These are phyloP conservation scores for Anthracocystis walkeri DNA, from an alignment of 1,284 basidiomycete genomes.

Conservation along the genomic window DNA sequence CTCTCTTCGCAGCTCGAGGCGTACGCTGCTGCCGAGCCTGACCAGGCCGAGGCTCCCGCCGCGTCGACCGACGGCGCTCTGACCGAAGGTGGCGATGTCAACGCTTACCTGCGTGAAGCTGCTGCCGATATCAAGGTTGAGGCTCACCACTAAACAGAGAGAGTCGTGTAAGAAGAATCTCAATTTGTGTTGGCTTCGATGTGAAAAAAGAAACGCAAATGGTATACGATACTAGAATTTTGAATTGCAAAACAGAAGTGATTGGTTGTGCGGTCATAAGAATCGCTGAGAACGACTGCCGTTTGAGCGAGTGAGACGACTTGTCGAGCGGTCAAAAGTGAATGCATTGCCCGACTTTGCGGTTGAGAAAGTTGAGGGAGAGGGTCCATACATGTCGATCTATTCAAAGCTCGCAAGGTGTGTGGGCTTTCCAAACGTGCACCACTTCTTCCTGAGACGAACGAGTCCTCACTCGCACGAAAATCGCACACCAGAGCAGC, in stretches of 20 bases:
- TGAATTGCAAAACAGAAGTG: not conserved
- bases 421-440: not conserved
- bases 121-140: constrained; percentile 65
- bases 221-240: constrained; percentile 21
- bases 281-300: too few relatives aligned
- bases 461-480: not conserved
- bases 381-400: too few relatives aligned
- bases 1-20: constrained; percentile 71
- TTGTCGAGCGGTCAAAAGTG: not conserved
- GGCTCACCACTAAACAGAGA: constrained; percentile 63
- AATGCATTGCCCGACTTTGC: not conserved
- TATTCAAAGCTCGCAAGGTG: not conserved
- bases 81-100: constrained; percentile 66
- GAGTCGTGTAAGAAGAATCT: constrained; percentile 6
- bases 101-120: constrained; percentile 68
- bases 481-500: not conserved
- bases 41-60: constrained; percentile 57
- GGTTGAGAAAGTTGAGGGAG: too few relatives aligned
- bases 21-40: constrained; percentile 68
- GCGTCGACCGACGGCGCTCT: constrained; percentile 43
- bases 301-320: not conserved
- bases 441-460: constrained; percentile 10
- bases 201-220: constrained; percentile 12
- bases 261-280: too few relatives aligned
- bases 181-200: constrained; percentile 11